Base-by-base conservation (phyloP, 1,284 basidiomycete species). In the Leccinum subrobustum region DNA sequence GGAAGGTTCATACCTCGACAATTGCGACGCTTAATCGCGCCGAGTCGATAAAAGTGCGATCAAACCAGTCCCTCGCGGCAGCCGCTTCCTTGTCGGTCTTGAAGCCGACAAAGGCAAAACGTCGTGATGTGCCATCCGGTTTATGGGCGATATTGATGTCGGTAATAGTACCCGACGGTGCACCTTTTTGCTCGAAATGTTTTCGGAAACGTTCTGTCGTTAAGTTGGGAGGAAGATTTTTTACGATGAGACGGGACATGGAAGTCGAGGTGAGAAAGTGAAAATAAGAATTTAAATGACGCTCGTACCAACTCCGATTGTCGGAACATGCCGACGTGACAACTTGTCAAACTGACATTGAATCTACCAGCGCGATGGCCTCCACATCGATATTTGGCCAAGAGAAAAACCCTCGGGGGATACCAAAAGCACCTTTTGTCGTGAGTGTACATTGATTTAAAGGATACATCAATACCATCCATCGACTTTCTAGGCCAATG, bases 61-160 rank as follows among this genome's bases (percentile, higher is more conserved):
- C 86, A 68, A 94, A 97, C 88, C 92, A 98, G 52, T 88, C 83
- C 72, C 85, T 85, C 0, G 92, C 94, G 14, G 82, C 82, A 11
- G 77, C 64, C 0, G 96, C 96, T 65, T 98, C 92, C 11, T 83
- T 79, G 39, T 90, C 83, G 0, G 87, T 85, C 74, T 92, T 93
- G 80, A 88, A 98, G 0, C 96, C 96, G 6, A 98, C 83, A 72
- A 98, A 99, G 0, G 91, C 96, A 71, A 99, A 96, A 37, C 93
- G 82, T 4, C 96, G 83, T 3, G 91, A 90, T 1, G 87, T 89
- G 1, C 94, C 94, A 70, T 94, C 82, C 0, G 79, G 78, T 70
- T 92, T 92, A 31, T 83, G 79, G 7, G 95, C 87, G 58, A 98
- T 83, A 75, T 93, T 93, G 57, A 90, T 83, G 77, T 98, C 96